Base-by-base conservation (phyloP, 2,329 filamentous ascomycete genomes). In the Alternaria longipes region DNA sequence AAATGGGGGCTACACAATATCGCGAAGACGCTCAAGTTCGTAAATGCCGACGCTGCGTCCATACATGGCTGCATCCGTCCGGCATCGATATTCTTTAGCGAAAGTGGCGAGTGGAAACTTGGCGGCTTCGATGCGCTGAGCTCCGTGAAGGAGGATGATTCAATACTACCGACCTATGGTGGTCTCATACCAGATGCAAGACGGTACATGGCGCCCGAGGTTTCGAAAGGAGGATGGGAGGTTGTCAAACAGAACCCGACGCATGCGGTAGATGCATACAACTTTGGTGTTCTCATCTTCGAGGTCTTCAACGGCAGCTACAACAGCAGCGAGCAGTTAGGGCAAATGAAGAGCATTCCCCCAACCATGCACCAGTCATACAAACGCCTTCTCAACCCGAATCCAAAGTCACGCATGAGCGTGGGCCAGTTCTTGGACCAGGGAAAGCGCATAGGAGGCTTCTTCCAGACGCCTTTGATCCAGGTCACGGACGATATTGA, bases 81-180 rank as follows among this genome's bases (percentile, higher is more conserved):
- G 20, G 91, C 91, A 0, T 97, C 94, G 0, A 85, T 99, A 66
- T 99, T 94, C 79, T 95, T 92, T 4, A 93, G 93, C 62, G 94
- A 98, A 76, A 97, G 95, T 74, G 95, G 95, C 59, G 95, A 99
- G 81, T 99, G 95, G 95, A 98, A 96, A 75, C 83, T 99, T 2
- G 94, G 91, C 20, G 95, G 95, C 0, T 97, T 99, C 69, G 95
- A 99, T 68, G 87, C 97, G 5, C 80, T 98, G 60, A 98, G 94
- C 80, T 97, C 91, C 38, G 90, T 98, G 81, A 98, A 97, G 73
- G 95, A 98, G 59, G 94, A 98, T 63, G 93, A 98, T 70, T 93
- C 94, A 9, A 85, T 97, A 49, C 94, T 99, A 74, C 97, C 96
- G 75, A 95, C 88, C 52, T 96, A 94, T 74, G 94, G 94, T 62